These are phyloP conservation scores for Monosporascus ibericus DNA, from an alignment of 2,329 filamentous ascomycete species.

Conservation along the genomic window DNA sequence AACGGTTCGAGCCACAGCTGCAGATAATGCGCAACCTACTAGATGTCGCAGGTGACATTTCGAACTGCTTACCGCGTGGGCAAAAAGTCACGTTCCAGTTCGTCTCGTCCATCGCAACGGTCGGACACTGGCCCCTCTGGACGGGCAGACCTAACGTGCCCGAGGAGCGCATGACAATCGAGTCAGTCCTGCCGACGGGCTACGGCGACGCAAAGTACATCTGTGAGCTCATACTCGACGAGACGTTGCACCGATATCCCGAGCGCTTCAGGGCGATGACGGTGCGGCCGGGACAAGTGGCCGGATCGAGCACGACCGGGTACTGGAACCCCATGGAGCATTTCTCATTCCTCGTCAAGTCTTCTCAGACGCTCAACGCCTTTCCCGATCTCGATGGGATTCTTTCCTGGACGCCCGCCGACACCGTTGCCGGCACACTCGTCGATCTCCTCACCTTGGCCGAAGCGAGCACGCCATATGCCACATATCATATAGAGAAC, in stretches of 20 bases:
- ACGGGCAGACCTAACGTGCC: conserved; percentile 25
- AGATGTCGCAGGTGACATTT: not conserved
- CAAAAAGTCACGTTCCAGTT: conserved; percentile 29
- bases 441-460: conserved; percentile 14
- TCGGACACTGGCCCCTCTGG: conserved; percentile 24
- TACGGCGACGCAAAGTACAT: conserved; percentile 45
- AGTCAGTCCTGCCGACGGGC: conserved; percentile 36
- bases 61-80: not conserved
- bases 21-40: conserved; percentile 3
- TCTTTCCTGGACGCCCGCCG: conserved; percentile 40
- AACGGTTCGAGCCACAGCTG: conserved; percentile 4
- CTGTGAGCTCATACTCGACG: conserved; percentile 43
- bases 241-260: conserved; percentile 36
- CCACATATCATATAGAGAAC: conserved; percentile 24
- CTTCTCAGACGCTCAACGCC: conserved; percentile 35
- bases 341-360: conserved; percentile 42
- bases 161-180: conserved; percentile 34
- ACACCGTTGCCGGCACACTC: conserved; percentile 22
- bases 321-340: conserved; percentile 51
- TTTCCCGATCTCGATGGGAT: conserved; percentile 34
- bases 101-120: conserved; percentile 33
- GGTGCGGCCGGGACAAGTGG: conserved; percentile 45
- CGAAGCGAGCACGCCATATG: not conserved
- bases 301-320: conserved; percentile 41
- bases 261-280: conserved; percentile 34